phyloP scores from a whole-genome alignment of 176 grass and related monocot species.

The Eleusine coracana region DNA sequence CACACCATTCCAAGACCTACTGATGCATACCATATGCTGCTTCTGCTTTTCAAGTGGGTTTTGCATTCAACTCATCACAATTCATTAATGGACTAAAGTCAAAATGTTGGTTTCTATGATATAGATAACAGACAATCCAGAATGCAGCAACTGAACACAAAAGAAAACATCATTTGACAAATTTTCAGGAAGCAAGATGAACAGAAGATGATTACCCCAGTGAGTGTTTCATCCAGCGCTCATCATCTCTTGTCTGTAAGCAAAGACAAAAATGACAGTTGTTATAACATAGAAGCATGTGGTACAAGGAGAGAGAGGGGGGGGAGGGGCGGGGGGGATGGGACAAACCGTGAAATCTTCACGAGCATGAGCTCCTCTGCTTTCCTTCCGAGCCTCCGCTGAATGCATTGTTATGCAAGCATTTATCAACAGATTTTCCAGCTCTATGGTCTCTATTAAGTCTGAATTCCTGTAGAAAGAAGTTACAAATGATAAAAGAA shows the following conservation, averaged over 20 bases:
- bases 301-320: not conserved
- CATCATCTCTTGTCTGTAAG: conserved; percentile 84
- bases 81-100: not conserved
- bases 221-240: conserved; percentile 85
- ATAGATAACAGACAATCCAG: not conserved
- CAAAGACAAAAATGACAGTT: conserved; percentile 4
- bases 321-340: not conserved
- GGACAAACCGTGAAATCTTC: conserved; percentile 86
- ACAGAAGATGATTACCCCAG: conserved; percentile 62
- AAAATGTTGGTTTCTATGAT: not conserved
- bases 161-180: not conserved
- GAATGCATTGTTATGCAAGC: conserved; percentile 95
- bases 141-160: not conserved
- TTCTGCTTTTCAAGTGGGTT: not conserved
- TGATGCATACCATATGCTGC: conserved; percentile 5
- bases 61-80: not conserved
- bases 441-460: conserved; percentile 88
- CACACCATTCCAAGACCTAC: too few relatives aligned
- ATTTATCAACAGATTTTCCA: conserved; percentile 95
- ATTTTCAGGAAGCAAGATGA: conserved; percentile 20
- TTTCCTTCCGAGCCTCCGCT: conserved; percentile 93
- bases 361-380: conserved; percentile 92
- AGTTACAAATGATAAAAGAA: conserved; percentile 27
- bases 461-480: conserved; percentile 78
- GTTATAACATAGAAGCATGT: conserved; percentile 11